Conservation (phyloP, 768 basidiomycete species). For the Collybia mongolica region DNA sequence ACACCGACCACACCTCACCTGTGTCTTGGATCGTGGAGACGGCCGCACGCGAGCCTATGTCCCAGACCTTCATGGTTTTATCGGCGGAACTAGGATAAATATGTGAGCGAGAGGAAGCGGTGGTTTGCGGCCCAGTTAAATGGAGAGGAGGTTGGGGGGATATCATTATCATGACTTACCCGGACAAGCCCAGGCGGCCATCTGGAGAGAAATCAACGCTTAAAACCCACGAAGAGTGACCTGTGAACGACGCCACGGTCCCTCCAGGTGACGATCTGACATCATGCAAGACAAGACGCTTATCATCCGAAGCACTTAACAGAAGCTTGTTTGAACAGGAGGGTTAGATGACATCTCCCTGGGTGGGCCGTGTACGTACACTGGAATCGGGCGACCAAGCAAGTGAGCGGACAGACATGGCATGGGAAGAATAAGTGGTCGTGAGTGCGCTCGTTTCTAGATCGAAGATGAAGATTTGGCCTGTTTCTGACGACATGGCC, state of each 20-base stretch:
- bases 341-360: not conserved
- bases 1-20: conserved; percentile 82
- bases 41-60: conserved; percentile 67
- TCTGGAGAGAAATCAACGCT: conserved; percentile 82
- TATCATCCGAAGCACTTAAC: conserved; percentile 90
- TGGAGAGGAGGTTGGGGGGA: too few species aligned
- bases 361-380: conserved; percentile 43
- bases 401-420: conserved; percentile 83
- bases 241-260: conserved; percentile 81
- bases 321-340: conserved; percentile 56
- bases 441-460: conserved; percentile 63
- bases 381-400: conserved; percentile 90
- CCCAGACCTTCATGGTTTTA: conserved; percentile 87
- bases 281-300: conserved; percentile 87
- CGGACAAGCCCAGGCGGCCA: conserved; percentile 74
- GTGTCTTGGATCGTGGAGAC: conserved; percentile 79
- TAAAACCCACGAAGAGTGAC: conserved; percentile 92
- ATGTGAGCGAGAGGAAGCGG: too few species aligned
- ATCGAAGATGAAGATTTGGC: conserved; percentile 89
- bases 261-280: conserved; percentile 77
- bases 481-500: conserved; percentile 80
- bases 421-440: conserved; percentile 82
- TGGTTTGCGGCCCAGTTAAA: too few species aligned
- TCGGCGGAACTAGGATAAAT: conserved; percentile 66
- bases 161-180: conserved; percentile 45